A percentile compares a stretch with the other conserved stretches of the same genome.
phyloP scores from a whole-genome alignment of 192 early-diverging fungal species.

The Coemansia sp. region DNA sequence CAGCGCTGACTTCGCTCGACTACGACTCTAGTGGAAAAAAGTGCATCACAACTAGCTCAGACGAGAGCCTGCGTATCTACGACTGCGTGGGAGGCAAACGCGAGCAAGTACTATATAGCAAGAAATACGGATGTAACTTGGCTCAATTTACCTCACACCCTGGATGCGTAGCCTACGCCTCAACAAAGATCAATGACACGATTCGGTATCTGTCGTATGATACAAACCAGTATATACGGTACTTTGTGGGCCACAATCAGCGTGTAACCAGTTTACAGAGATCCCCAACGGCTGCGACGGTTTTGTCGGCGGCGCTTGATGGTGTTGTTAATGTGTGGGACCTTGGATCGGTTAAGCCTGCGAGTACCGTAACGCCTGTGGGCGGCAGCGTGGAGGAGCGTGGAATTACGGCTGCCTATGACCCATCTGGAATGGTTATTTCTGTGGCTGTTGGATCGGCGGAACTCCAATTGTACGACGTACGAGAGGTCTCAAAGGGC shows the following conservation, averaged over 20 bases:
- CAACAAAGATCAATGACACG: slow-evolving; percentile 93
- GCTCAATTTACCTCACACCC: slow-evolving; percentile 85
- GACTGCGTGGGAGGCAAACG: slow-evolving; percentile 76
- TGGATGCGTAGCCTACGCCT: slow-evolving; percentile 84
- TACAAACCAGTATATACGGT: slow-evolving; percentile 91
- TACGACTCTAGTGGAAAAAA: slow-evolving; percentile 77
- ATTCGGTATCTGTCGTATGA: slow-evolving; percentile 93
- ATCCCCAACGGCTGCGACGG: slow-evolving; percentile 61
- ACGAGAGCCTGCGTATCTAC: slow-evolving; percentile 89
- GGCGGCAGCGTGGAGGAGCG: slow-evolving; percentile 10
- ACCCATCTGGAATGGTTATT: slow-evolving; percentile 81
- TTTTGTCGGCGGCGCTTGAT: slow-evolving; percentile 75
- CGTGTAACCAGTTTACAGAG: slow-evolving; percentile 81
- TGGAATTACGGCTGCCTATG: slow-evolving; percentile 65
- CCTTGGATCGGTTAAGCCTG: slow-evolving; percentile 57
- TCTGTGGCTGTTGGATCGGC: slow-evolving; percentile 60
- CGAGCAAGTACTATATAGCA: slow-evolving; percentile 78
- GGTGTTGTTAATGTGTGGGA: slow-evolving; percentile 88
- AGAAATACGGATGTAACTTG: slow-evolving; percentile 93
- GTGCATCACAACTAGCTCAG: slow-evolving; percentile 77
- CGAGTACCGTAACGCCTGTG: slow-evolving; percentile 25
- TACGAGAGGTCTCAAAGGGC: slow-evolving; percentile 62
- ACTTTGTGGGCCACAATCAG: slow-evolving; percentile 86
- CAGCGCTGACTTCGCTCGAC: slow-evolving; percentile 77
- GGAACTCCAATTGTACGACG: slow-evolving; percentile 72